Evolutionary conservation across 495 filamentous ascomycete species (phyloP).

Genomic region (Penicillium subrubescens): DNA sequence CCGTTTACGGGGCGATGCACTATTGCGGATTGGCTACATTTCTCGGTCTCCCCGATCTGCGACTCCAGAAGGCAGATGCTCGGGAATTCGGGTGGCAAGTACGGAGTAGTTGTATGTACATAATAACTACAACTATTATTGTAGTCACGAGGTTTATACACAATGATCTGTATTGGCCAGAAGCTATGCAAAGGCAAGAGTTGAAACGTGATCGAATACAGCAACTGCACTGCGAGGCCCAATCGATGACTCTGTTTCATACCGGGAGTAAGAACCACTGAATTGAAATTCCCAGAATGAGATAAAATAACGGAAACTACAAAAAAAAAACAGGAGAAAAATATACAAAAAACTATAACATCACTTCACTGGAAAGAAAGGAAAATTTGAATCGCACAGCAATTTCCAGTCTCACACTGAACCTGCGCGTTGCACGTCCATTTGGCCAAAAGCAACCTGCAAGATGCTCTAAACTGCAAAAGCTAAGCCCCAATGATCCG

Average conservation of each 20-base stretch:
- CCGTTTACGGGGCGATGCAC: conserved; percentile 2
- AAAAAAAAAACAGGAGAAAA: not conserved
- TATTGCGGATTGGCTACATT: conserved; percentile 5
- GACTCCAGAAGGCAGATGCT: conserved; percentile 7
- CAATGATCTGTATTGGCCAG: not conserved
- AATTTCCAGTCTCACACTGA: conserved; percentile 22
- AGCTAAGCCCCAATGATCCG: conserved; percentile 37
- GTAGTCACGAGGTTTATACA: not conserved
- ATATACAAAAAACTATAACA: not conserved
- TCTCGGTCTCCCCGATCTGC: conserved; percentile 30
- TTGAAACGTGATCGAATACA: conserved; percentile 8
- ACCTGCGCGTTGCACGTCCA: conserved; percentile 32
- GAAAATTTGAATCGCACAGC: conserved; percentile 17
- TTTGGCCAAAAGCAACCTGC: conserved; percentile 29
- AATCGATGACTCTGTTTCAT: conserved; percentile 21
- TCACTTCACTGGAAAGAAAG: not conserved
- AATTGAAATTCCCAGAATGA: not conserved
- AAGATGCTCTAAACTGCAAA: conserved; percentile 37
- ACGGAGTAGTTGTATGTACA: not conserved
- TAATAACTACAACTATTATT: not conserved
- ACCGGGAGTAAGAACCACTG: not conserved
- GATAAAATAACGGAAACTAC: not conserved
- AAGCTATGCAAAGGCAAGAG: not conserved
- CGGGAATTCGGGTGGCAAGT: conserved; percentile 16
- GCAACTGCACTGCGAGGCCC: conserved; percentile 2